phyloP scores from a whole-genome alignment of 2,329 filamentous ascomycete genomes.

The Epichloe coenophiala region DNA sequence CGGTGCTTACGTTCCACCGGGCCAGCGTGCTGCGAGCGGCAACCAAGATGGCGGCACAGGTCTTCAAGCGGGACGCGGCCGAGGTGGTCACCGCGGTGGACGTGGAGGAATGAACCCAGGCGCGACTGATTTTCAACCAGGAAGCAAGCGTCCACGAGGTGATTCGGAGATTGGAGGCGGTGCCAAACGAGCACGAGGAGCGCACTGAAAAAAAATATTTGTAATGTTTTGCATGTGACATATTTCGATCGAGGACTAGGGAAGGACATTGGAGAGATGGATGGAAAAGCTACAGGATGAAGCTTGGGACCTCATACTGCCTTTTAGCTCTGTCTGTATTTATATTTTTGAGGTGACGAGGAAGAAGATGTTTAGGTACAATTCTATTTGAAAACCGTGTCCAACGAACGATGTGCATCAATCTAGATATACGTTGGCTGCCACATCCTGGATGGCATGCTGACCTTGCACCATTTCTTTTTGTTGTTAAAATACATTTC shows the following conservation, averaged over 20 bases:
- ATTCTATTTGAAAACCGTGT: no score
- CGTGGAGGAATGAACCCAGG: slow-evolving; percentile 33
- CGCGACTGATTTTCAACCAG: slow-evolving; percentile 43
- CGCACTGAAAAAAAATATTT: slow-evolving; percentile 15
- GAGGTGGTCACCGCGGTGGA: slow-evolving; percentile 26
- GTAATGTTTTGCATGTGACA: background rate
- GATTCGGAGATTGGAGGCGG: slow-evolving; percentile 31
- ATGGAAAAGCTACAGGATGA: background rate
- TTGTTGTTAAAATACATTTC: background rate
- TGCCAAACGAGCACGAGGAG: slow-evolving; percentile 29
- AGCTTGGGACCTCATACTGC: background rate
- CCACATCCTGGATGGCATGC: background rate
- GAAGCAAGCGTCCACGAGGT: slow-evolving; percentile 43
- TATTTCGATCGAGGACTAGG: background rate
- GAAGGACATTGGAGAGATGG: background rate
- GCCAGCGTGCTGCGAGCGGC: slow-evolving; percentile 22
- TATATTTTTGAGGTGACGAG: background rate
- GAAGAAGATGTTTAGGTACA: background rate
- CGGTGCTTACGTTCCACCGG: slow-evolving; percentile 23
- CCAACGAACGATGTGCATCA: no score
- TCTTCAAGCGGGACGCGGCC: slow-evolving; percentile 19
- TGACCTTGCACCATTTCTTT: background rate
- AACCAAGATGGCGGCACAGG: slow-evolving; percentile 20
- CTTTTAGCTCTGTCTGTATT: slow-evolving; percentile 2
- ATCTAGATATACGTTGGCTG: no score